Evolutionary conservation across 2,329 filamentous ascomycete genomes (phyloP).

Genomic region (Teratosphaeria gauchensis): DNA sequence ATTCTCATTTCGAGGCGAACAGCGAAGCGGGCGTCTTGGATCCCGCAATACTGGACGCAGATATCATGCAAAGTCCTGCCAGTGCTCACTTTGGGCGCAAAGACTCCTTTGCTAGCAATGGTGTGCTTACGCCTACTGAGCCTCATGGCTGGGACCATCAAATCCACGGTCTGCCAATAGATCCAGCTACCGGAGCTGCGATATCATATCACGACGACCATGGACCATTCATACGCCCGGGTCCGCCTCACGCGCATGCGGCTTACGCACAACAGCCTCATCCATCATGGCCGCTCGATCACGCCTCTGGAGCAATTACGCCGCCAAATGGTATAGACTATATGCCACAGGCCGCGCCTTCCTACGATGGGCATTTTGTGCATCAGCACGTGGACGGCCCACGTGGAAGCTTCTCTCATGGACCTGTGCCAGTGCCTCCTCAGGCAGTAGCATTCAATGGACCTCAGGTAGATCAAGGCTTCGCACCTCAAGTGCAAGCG

Average conservation of each 20-base stretch:
- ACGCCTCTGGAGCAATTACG: constrained; percentile 61
- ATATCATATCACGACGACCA: constrained; percentile 15
- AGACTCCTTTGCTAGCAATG: constrained; percentile 24
- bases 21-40: constrained; percentile 21
- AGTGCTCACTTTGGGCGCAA: constrained; percentile 18
- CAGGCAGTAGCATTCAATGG: constrained; percentile 30
- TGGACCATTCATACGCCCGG: constrained; percentile 13
- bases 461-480: constrained; percentile 34
- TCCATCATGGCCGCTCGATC: constrained; percentile 51
- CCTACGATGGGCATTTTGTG: constrained; percentile 21
- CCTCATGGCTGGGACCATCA: constrained; percentile 23
- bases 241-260: constrained; percentile 50
- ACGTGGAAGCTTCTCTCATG: constrained; percentile 30
- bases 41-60: constrained; percentile 21
- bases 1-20: constrained; percentile 10
- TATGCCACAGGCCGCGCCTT: constrained; percentile 32
- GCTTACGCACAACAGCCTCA: constrained; percentile 45
- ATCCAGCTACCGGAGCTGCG: constrained; percentile 12
- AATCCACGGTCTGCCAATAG: constrained; percentile 13
- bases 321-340: constrained; percentile 66
- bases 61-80: constrained; percentile 23
- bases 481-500: constrained; percentile 42
- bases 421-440: constrained; percentile 32
- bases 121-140: constrained; percentile 22
- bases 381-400: constrained; percentile 18